These are phyloP conservation scores for Fonsecaea nubica DNA, from an alignment of 2,329 filamentous ascomycete species.

Conservation along the genomic window DNA sequence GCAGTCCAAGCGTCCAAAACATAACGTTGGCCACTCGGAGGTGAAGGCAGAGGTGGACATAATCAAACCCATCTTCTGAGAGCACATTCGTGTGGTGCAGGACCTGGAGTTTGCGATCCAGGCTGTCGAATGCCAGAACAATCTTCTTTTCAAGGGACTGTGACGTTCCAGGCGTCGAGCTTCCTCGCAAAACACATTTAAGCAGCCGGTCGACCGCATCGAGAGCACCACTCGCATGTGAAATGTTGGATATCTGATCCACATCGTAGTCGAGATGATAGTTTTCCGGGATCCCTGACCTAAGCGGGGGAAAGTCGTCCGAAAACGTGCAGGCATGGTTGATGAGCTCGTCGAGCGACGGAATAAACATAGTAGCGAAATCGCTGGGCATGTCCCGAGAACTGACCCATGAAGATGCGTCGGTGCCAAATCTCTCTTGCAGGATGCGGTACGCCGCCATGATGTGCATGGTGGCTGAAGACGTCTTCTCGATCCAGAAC, in stretches of 20 bases:
- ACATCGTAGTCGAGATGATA: slow-evolving; percentile 17
- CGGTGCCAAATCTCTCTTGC: slow-evolving; percentile 6
- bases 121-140: slow-evolving; percentile 1
- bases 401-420: background rate
- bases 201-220: slow-evolving; percentile 18
- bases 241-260: slow-evolving; percentile 3
- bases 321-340: slow-evolving; percentile 22
- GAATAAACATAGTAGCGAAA: slow-evolving; percentile 7
- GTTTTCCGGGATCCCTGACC: slow-evolving; percentile 7
- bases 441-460: slow-evolving; percentile 25
- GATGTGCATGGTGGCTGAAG: slow-evolving; percentile 15
- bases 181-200: slow-evolving; percentile 17
- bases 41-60: slow-evolving; percentile 19
- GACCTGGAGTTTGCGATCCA: slow-evolving; percentile 5
- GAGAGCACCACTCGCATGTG: slow-evolving; percentile 4
- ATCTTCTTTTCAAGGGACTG: slow-evolving; percentile 7
- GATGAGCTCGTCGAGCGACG: slow-evolving; percentile 19
- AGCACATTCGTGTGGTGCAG: background rate
- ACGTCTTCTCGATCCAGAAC: slow-evolving; percentile 26
- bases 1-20: slow-evolving; percentile 9
- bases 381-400: background rate
- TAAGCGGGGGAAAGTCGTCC: slow-evolving; percentile 21
- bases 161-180: background rate
- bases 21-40: slow-evolving; percentile 19
- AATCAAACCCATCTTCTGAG: background rate